Evolutionary conservation across 2,329 filamentous ascomycete genomes (phyloP).

Genomic region (Fusarium torreyae): DNA sequence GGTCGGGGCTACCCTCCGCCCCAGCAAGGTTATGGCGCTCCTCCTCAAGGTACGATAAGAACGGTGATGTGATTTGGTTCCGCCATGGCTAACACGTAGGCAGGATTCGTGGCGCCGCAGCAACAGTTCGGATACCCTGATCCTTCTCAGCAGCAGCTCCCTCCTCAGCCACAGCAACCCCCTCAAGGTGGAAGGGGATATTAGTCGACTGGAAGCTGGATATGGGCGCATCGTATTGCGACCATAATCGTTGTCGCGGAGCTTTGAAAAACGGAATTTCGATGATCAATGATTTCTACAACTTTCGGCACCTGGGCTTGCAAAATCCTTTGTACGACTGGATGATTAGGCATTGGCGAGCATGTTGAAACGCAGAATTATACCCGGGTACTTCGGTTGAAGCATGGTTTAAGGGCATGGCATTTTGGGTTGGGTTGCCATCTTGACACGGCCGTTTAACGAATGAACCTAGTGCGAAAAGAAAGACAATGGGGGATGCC

Average conservation of each 20-base stretch:
- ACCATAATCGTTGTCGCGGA: conserved; percentile 3
- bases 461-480: conserved; percentile 46
- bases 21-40: conserved; percentile 55
- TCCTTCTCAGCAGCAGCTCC: conserved; percentile 59
- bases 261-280: conserved; percentile 26
- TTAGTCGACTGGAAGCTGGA: conserved; percentile 48
- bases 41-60: conserved; percentile 59
- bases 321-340: conserved; percentile 49
- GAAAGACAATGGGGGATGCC: conserved; percentile 36
- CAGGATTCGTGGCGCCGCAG: conserved; percentile 57
- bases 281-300: conserved; percentile 43
- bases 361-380: conserved; percentile 51
- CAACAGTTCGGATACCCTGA: conserved; percentile 65
- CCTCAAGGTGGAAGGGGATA: conserved; percentile 62
- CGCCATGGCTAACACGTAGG: conserved; percentile 14
- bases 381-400: conserved; percentile 50
- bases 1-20: conserved; percentile 57
- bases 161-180: conserved; percentile 56
- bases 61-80: neutral
- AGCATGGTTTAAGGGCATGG: conserved; percentile 46
- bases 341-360: conserved; percentile 48
- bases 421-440: conserved; percentile 44
- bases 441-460: conserved; percentile 50
- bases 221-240: conserved; percentile 14
- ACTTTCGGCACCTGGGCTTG: conserved; percentile 46